phyloP scores from a whole-genome alignment of 106 monocot species.

The Xerophyta viscosa region DNA sequence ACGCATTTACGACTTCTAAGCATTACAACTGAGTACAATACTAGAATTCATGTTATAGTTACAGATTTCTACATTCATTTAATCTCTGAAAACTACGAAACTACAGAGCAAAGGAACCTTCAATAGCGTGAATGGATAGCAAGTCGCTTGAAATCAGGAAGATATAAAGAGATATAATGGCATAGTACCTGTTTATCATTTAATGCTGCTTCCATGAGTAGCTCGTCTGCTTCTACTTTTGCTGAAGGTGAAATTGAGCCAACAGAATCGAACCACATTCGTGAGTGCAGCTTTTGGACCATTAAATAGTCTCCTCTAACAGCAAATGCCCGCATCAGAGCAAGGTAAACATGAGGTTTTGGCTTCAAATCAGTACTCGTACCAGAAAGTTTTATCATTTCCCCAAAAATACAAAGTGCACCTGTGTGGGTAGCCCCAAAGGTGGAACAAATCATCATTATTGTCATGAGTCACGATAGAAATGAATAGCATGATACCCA shows the following conservation, averaged over 20 bases:
- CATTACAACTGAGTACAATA: no score
- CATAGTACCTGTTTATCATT: constrained; percentile 50
- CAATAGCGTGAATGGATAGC: no score
- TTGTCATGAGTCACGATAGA: no score
- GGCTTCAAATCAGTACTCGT: constrained; percentile 36
- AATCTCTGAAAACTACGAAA: no score
- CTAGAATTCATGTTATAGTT: no score
- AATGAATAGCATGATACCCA: no score
- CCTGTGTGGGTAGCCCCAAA: constrained; percentile 29
- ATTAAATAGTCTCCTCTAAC: constrained; percentile 46
- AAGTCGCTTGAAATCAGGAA: no score
- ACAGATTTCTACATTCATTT: no score
- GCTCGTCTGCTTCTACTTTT: constrained; percentile 60
- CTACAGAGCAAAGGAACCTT: no score
- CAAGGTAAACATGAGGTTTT: constrained; percentile 76
- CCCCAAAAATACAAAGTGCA: constrained; percentile 75
- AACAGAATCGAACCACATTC: constrained; percentile 62
- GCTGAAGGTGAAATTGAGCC: constrained; percentile 45
- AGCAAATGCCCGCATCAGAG: constrained; percentile 75
- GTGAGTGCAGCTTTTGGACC: constrained; percentile 44
- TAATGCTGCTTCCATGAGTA: constrained; percentile 83
- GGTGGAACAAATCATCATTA: no score
- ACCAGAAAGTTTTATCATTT: constrained; percentile 60
- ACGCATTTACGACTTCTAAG: no score
- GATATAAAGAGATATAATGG: neutral